Base-by-base conservation (phyloP, 306 rosid genomes). In the Bauhinia variegata region DNA sequence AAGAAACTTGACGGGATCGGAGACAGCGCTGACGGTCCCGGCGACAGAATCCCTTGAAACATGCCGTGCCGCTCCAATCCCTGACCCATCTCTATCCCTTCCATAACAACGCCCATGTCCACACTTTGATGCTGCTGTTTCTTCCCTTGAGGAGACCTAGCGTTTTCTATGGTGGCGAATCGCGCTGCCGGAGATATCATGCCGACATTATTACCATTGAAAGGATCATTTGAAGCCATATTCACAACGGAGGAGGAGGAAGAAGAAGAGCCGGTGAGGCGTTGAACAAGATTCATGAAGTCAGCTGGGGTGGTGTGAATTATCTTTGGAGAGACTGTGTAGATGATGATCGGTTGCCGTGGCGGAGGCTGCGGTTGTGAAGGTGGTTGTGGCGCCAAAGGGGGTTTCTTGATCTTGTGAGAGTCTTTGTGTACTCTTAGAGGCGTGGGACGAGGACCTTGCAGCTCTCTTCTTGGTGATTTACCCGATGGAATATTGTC, bases 271-370 rank as follows among this genome's bases (percentile, higher is more conserved):
- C 97, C 97, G 0, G 97, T 91, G n/a, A 91, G 87, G 70, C 97
- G 88, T 61, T 91, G 95, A 42, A 91, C 97, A 0, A 91, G 88
- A 75, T 69, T 79, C 95, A 76, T 91, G 84, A 91, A 91, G 41
- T 88, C 85, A 11, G 75, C 54, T 13, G 96, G 95, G 65, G 87
- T 85, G 63, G 95, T 87, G 78, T 90, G 95, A 49, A 91, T 87
- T 37, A 86, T 47, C 78, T 86, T 91, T 0, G 97, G 97, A 1
- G 97, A 91, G 31, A 90, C 88, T 0, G 89, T 83, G 84, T 90
- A 87, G 84, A 88, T 91, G 61, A 88, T 87, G 15, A 87, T 66
- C 0, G 97, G 97, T 36, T 65, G 92, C 0, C 95, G 88, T 0
- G 81, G 86, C 31, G 71, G 86, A 2, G 36, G 47, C 17, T 55